Conservation (phyloP, 192 early-diverging fungal species). For the Coemansia sp. region DNA sequence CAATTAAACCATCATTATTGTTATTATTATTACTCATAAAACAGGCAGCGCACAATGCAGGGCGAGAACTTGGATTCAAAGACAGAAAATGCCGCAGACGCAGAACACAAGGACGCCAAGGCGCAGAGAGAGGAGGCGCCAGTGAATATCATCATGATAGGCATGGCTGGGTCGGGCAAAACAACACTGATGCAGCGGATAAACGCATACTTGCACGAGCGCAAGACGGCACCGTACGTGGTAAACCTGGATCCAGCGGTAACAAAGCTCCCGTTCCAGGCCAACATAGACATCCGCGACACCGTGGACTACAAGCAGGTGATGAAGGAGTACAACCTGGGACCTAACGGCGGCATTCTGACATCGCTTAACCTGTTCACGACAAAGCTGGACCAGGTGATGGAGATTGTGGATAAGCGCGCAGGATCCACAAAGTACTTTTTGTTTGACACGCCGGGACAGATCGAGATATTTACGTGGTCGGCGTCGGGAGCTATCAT, state of each 20-base stretch:
- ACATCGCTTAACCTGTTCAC: slow-evolving; percentile 96
- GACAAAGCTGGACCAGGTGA: slow-evolving; percentile 97
- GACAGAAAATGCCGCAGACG: neutral
- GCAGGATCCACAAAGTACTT: slow-evolving; percentile 65
- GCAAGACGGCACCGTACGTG: slow-evolving; percentile 79
- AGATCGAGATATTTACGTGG: slow-evolving; percentile 99
- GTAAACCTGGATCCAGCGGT: slow-evolving; percentile 97
- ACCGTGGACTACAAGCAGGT: slow-evolving; percentile 99
- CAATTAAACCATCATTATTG: neutral
- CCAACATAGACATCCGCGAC: slow-evolving; percentile 97
- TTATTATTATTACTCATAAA: neutral
- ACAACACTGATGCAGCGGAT: slow-evolving; percentile 96
- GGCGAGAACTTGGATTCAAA: neutral
- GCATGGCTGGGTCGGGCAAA: slow-evolving; percentile 98
- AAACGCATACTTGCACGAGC: slow-evolving; percentile 81
- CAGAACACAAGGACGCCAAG: neutral
- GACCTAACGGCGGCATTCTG: slow-evolving; percentile 95
- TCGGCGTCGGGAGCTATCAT: slow-evolving; percentile 95
- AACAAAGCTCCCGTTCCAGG: slow-evolving; percentile 78
- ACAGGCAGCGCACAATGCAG: neutral
- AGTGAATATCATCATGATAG: slow-evolving; percentile 74
- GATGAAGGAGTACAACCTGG: slow-evolving; percentile 96
- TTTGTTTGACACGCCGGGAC: slow-evolving; percentile 90
- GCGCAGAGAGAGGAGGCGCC: slow-evolving; percentile 14
- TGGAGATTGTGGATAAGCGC: slow-evolving; percentile 82